Evolutionary conservation across 2,329 filamentous ascomycete species (phyloP), one percentile per base, ranked within the genome.

Genomic region (Aspergillus vadensis): DNA sequence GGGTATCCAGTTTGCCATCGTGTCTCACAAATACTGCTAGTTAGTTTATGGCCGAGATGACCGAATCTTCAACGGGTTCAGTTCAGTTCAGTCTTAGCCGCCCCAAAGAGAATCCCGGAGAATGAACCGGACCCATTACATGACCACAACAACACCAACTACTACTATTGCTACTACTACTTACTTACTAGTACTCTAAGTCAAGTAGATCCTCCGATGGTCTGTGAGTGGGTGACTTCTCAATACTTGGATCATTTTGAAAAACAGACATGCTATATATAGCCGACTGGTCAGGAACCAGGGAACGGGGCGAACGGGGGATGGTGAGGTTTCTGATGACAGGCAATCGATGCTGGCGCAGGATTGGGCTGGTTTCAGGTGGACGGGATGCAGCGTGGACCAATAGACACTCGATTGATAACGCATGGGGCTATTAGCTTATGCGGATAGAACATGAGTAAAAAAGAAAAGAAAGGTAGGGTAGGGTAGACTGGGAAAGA

Each of bases 331-430:
- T 50, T 50, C 23, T 50, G 15, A 30, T 50, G 47, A 50, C 47
- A 50, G 47, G 25, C 9, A 10, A 15, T 17, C 2, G 10, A 17
- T n/a, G 10, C 25, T 36, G 32, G 47, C 47, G 32, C 25, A 5
- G 47, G 47, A 50, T 50, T 50, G 47, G 47, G 27, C 47, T 9
- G 15, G 47, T 50, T 50, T 50, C 47, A 50, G 47, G 39, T 44
- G 41, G n/a, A 36, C 32, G 15, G 32, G 32, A 36, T 36, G 32
- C 32, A 36, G 32, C 32, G 32, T 36, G 32, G 32, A 36, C 32
- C 32, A 36, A 36, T 36, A 14, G 12, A 14, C 5, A 14, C 32
- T 14, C 32, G 32, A 36, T 36, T 14, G 32, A 36, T 36, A 36
- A 15, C 32, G 32, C 32, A 36, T 36, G 32, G 32, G 32, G 32